These are phyloP conservation scores for Mediolabrus comicus DNA, from an alignment of 108 stramenopile genomes.

Conservation along the genomic window DNA sequence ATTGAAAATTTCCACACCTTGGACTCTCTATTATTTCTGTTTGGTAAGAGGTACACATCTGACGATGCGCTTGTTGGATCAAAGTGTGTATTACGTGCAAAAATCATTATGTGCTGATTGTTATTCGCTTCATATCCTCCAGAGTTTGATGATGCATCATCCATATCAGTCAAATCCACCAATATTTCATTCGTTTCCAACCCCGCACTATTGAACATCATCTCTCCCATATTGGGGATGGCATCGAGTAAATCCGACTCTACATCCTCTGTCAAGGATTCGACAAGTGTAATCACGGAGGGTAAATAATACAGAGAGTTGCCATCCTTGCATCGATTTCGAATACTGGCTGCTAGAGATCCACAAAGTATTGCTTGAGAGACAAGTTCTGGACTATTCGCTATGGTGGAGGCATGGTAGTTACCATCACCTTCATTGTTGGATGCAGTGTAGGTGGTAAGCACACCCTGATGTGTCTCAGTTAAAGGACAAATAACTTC, in stretches of 20 bases:
- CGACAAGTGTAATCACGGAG: constrained; percentile 30
- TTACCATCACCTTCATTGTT: background rate
- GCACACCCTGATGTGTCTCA: constrained; percentile 22
- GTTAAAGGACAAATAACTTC: constrained; percentile 34
- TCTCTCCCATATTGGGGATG: constrained; percentile 10
- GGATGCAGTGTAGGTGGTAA: constrained; percentile 7
- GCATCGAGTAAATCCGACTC: background rate
- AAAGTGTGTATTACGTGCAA: constrained; percentile 34
- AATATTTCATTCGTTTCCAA: constrained; percentile 35
- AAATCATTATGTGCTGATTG: constrained; percentile 9
- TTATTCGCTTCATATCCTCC: background rate
- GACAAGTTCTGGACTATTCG: constrained; percentile 22
- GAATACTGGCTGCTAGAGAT: constrained; percentile 30
- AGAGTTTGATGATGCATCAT: background rate
- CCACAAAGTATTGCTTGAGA: constrained; percentile 23
- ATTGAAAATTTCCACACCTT: constrained; percentile 40
- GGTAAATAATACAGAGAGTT: constrained; percentile 24
- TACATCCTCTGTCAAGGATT: constrained; percentile 24
- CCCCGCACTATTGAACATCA: constrained; percentile 30
- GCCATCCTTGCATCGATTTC: constrained; percentile 13
- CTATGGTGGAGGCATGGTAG: constrained; percentile 7
- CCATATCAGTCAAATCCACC: constrained; percentile 20
- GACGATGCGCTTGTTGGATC: constrained; percentile 30
- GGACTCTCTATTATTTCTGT: background rate
- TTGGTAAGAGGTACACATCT: constrained; percentile 32